A percentile compares a stretch with the other conserved stretches of the same genome.
These are phyloP conservation scores for Trichoderma oligosporum DNA, from an alignment of 2,329 filamentous ascomycete genomes.

Conservation along the genomic window DNA sequence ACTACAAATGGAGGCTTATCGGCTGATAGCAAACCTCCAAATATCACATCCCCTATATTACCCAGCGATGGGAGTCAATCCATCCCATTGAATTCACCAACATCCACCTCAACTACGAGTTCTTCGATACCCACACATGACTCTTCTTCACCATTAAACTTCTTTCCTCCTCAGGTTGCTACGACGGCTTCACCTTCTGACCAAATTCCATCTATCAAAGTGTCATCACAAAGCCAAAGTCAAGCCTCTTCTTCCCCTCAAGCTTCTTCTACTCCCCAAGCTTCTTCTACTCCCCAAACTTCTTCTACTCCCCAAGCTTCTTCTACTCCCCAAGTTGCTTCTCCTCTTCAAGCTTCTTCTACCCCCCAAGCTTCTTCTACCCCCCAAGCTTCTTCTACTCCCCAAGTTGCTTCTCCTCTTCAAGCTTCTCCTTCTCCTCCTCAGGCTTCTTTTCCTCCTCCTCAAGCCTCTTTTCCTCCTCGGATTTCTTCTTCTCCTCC, in stretches of 20 bases:
- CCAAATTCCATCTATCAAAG: not conserved
- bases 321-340: not conserved
- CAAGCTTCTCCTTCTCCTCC: too few relatives aligned
- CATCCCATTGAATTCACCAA: not conserved
- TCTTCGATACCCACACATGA: not conserved
- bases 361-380: too few relatives aligned
- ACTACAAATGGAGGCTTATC: not conserved
- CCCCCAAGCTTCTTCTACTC: slow-evolving; percentile 14
- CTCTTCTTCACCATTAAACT: not conserved
- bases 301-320: not conserved
- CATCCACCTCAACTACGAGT: not conserved
- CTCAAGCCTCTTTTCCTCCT: slow-evolving; percentile 20
- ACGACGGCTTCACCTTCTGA: not conserved
- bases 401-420: slow-evolving; percentile 19
- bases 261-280: too few relatives aligned
- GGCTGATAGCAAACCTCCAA: not conserved
- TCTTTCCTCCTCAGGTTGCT: not conserved
- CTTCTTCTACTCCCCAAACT: too few relatives aligned
- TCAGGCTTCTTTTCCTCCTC: slow-evolving; percentile 16
- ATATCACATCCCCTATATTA: not conserved
- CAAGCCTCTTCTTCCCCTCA: slow-evolving; percentile 21
- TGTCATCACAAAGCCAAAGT: not conserved
- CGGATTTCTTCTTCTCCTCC: too few relatives aligned
- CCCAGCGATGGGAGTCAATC: not conserved
- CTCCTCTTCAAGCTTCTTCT: slow-evolving; percentile 21